Base-by-base conservation (phyloP, 2,329 filamentous ascomycete species). In the Elsinoe fawcettii region DNA sequence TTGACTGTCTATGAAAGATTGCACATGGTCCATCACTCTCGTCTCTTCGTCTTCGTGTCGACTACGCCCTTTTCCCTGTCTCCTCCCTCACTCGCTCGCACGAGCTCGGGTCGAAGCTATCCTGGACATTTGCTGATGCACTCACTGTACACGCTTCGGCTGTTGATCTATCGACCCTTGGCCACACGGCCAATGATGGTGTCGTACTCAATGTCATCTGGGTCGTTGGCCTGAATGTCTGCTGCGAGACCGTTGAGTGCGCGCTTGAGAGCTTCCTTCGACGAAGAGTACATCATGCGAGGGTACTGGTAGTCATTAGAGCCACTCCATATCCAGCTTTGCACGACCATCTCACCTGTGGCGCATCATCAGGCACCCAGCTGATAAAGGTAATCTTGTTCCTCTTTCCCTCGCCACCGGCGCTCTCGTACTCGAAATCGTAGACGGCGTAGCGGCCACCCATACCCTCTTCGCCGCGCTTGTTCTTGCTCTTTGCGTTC, bases 201-300 rank as follows among this genome's bases (percentile, higher is more conserved):
- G 63, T 87, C 83, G 73, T 83, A 85, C 77, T 91, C 87, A 69
- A 93, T 87, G 73, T 92, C 88, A 73, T 90, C 86, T 65, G 76
- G 74, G 73, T 92, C 88, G 77, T 91, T 91, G 77, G 87, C 88
- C 79, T 93, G 88, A 67, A 91, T 80, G 72, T 92, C 88, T 66
- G 78, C 76, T 60, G 85, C 86, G 66, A 92, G 76, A 62, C 87
- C 88, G 70, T 82, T 87, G 62, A 93, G 81, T 53, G 86, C 74
- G 73, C 85, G 85, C 82, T 90, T 92, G 65, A 93, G 81, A 60
- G 87, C 86, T 67, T 91, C 87, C 79, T 92, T 93, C 74, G 88
- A 93, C 55, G 88, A 88, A 66, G 88, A 87, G 80, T 92, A 93
- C 73, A 90, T 81, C 88, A 93, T 93, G 80, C 90, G 90, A 74